Evolutionary conservation across 805 yeast genomes (phyloP), one percentile per base, ranked within the genome.

Genomic region (Lipomyces sp.): DNA sequence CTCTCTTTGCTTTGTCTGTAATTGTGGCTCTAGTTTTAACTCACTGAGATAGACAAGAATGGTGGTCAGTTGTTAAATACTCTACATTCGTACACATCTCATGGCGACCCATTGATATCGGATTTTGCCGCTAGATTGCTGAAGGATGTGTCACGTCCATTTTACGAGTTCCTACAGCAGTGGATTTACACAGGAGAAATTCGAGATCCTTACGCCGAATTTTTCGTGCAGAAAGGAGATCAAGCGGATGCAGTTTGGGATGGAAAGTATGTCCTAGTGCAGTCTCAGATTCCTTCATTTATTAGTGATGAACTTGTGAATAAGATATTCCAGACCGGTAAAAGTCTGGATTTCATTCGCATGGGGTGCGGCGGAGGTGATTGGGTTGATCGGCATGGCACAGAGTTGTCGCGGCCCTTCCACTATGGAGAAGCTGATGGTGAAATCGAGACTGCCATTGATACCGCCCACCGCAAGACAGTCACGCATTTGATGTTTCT

Each of bases 131-230:
- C 60, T 0, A 71, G 77, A 3, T 77, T 90, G 29, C 84, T 87
- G 63, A 62, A 75, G 2, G 80, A 80, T 37, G 80, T 86, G 2
- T 76, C 84, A 0, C 78, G 78, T 4, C 91, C 96, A 0, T 91
- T 90, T 74, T 82, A 82, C 63, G 85, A 84, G 51, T 80, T 86
- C 37, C 71, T 90, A 3, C 80, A 82, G 51, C 80, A 81, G 54
- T 94, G 98, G 98, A 74, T 92, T 1, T 75, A 85, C 0, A 77
- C 82, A 54, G 98, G 97, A 0, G 85, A 84, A 60, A 74, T 92
- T 15, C 77, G 80, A 2, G 86, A 85, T 63, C 81, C 79, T 0
- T 79, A 78, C 64, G 82, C 82, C 15, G 94, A 88, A 69, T 92
- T 92, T 73, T 93, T 90, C 72, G 84, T 84, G 29, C 67, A 65